A percentile compares a stretch with the other conserved stretches of the same genome.
Evolutionary conservation across 148 eudicot species (phyloP).

Genomic region (Pharnaceum exiguum): DNA sequence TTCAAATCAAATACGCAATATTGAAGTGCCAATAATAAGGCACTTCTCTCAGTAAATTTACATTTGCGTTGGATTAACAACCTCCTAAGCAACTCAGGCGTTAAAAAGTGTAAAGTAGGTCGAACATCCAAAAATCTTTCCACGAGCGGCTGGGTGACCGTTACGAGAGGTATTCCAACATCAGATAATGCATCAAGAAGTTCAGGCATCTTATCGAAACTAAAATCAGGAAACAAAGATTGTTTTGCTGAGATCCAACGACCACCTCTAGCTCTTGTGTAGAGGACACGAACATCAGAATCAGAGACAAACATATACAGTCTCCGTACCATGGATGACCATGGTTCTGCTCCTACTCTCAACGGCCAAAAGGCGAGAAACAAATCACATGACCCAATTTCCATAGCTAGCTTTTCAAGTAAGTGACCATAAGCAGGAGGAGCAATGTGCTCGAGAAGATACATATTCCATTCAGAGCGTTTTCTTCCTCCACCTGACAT

Average conservation of each 20-base stretch:
- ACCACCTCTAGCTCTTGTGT: conserved; percentile 91
- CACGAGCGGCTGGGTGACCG: conserved; percentile 56
- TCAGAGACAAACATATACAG: conserved; percentile 80
- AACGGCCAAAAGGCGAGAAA: conserved; percentile 90
- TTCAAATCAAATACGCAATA: conserved; percentile 79
- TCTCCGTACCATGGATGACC: conserved; percentile 84
- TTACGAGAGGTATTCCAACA: conserved; percentile 72
- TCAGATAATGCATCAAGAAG: conserved; percentile 79
- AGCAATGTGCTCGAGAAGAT: conserved; percentile 88
- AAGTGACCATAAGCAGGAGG: conserved; percentile 94
- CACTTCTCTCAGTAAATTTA: conserved; percentile 64
- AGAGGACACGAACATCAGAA: conserved; percentile 66
- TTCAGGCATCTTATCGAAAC: conserved; percentile 58
- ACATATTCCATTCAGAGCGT: conserved; percentile 93
- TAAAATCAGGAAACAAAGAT: conserved; percentile 82
- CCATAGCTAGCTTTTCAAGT: conserved; percentile 78
- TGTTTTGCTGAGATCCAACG: conserved; percentile 94
- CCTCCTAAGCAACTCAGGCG: conserved; percentile 82
- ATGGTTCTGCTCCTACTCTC: conserved; percentile 62
- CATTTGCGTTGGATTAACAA: conserved; percentile 72
- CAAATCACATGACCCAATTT: conserved; percentile 71
- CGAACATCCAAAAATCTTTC: conserved; percentile 78
- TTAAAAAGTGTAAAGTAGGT: conserved; percentile 75
- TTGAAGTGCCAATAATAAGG: conserved; percentile 73
- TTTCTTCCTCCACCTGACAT: conserved; percentile 99